Base-by-base conservation (phyloP, 2,329 filamentous ascomycete species). In the Pseudogymnoascus sp. region DNA sequence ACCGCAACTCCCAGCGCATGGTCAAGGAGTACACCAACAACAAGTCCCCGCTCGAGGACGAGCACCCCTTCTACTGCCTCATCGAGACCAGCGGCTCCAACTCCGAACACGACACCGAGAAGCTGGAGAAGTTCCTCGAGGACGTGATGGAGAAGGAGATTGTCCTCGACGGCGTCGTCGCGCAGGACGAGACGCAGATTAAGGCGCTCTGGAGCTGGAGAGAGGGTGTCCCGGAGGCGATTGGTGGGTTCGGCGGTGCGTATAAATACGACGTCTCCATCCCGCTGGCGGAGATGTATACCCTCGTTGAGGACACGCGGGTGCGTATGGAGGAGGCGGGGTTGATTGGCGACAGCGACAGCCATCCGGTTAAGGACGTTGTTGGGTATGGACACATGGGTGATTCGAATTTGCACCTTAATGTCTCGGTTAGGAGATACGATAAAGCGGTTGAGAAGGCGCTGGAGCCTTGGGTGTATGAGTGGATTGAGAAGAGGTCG, bases 201-300 rank as follows among this genome's bases (percentile, higher is more conserved):
- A 86, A 85, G 71, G 82, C 88, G 3, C 82, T 99, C 60, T 99
- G 95, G 95, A 82, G 85, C 64, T 97, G 93, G 86, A 87, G 95
- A 66, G 95, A 99, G 79, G 91, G 92, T 68, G 91, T 99, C 69
- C 88, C 93, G 0, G 95, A 99, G 78, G 87, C 88, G 52, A 80
- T 96, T 25, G 90, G 90, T 65, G 92, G 97, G 75, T 91, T 89
- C 77, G 96, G 95, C 63, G 95, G 93, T 49, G 93, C 95, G 7
- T 99, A 99, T 83, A 99, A 99, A 79, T 99, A 99, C 75, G 95
- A 99, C 72, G 82, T 99, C 33, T 97, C 95, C 5, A 96, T 99
- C 67, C 95, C 95, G 1, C 82, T 99, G 28, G 77, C 84, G 11
- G 88, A 96, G 68, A 85, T 99, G 71, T 99, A 99, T 78, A 80